phyloP scores from a whole-genome alignment of 148 eudicot species.

The Amaranthus hypochondriacus region DNA sequence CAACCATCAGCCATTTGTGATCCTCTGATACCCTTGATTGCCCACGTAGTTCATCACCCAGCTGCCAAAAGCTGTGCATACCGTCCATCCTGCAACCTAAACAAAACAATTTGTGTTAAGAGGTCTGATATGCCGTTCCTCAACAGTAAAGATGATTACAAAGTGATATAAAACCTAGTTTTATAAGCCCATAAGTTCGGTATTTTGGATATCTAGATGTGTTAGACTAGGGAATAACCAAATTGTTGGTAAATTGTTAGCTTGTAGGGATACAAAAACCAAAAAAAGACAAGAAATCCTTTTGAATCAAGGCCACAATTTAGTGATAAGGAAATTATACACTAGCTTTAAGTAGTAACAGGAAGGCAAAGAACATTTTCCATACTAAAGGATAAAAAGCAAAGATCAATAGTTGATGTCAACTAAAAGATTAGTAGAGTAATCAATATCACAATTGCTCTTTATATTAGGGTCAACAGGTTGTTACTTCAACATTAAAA shows the following conservation, averaged over 20 bases:
- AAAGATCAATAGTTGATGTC: background rate
- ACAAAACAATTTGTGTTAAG: background rate
- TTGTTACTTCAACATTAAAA: background rate
- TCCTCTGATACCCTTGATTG: slow-evolving; percentile 77
- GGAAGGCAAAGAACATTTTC: no score
- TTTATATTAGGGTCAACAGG: background rate
- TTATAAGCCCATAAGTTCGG: background rate
- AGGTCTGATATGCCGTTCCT: background rate
- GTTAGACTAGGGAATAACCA: background rate
- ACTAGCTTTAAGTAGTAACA: background rate
- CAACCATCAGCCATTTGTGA: slow-evolving; percentile 89
- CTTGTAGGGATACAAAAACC: background rate
- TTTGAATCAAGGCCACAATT: background rate
- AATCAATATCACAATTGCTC: background rate
- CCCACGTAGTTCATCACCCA: slow-evolving; percentile 91
- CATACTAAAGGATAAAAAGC: background rate
- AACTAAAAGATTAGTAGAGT: no score
- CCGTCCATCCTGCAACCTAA: slow-evolving; percentile 59
- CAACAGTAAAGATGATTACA: background rate
- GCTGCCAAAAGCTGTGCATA: slow-evolving; percentile 73
- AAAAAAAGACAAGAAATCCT: background rate
- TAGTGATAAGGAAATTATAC: background rate
- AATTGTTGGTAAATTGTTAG: background rate
- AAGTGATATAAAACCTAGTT: background rate
- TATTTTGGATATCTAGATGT: no score